These are phyloP conservation scores for Sechiopsis laciniata DNA, from an alignment of 306 rosid species.

Conservation along the genomic window DNA sequence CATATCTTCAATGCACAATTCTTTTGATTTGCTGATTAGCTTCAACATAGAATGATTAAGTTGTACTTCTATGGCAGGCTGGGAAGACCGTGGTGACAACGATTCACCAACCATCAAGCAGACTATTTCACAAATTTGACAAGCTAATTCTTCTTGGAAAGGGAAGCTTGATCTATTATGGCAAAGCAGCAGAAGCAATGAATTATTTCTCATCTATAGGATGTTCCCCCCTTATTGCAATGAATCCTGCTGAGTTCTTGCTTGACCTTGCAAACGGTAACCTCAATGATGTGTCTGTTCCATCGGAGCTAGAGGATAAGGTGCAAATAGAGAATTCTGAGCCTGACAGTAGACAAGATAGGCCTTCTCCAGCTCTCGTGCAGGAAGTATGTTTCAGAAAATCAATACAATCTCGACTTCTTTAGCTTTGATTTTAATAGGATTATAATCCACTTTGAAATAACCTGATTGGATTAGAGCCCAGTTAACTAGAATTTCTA, in stretches of 20 bases:
- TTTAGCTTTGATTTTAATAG: neutral
- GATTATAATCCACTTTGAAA: neutral
- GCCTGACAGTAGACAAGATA: conserved; percentile 45
- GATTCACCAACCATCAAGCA: conserved; percentile 96
- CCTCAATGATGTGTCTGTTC: conserved; percentile 72
- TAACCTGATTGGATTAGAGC: neutral
- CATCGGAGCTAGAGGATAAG: conserved; percentile 82
- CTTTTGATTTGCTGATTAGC: neutral
- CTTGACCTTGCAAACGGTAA: conserved; percentile 95
- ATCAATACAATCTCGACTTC: neutral
- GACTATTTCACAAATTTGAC: conserved; percentile 90
- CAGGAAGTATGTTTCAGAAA: conserved; percentile 58
- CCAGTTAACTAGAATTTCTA: neutral
- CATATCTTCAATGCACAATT: neutral
- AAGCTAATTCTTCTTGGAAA: conserved; percentile 94
- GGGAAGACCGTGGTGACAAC: conserved; percentile 96
- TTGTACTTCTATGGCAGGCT: conserved; percentile 42
- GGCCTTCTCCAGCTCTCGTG: conserved; percentile 70
- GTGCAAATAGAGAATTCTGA: conserved; percentile 63
- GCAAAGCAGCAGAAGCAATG: conserved; percentile 83
- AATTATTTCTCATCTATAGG: conserved; percentile 79
- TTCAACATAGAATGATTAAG: conserved; percentile 14
- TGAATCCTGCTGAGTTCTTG: conserved; percentile 97
- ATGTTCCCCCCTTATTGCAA: conserved; percentile 80
- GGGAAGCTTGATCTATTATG: conserved; percentile 88